Percentiles rank a stretch among this genome's conserved stretches.
Evolutionary conservation across 345 rosid species (phyloP).

Genomic region (Hypericum perforatum): DNA sequence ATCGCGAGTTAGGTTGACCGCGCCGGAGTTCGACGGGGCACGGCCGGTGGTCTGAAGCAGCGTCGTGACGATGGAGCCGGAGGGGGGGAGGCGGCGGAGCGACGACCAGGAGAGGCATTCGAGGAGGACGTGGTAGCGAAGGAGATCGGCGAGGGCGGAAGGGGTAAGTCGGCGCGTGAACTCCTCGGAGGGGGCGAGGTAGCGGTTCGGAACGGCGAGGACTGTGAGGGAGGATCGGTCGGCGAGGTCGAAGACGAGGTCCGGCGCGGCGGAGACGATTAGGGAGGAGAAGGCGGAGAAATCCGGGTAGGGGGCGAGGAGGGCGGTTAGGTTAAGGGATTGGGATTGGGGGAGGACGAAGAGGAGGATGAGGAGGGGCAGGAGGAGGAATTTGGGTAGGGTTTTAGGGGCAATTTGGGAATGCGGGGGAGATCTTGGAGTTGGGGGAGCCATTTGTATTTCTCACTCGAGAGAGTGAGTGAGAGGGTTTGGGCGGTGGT

Average conservation of each 20-base stretch:
- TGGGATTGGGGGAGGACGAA: constrained; percentile 22
- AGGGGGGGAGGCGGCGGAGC: constrained; percentile 53
- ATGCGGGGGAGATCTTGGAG: background rate
- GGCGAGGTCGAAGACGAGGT: constrained; percentile 42
- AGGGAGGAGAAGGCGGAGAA: constrained; percentile 47
- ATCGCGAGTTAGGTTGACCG: constrained; percentile 63
- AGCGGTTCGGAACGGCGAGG: constrained; percentile 70
- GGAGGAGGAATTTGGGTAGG: constrained; percentile 34
- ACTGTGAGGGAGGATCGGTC: constrained; percentile 61
- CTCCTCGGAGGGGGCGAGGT: constrained; percentile 36
- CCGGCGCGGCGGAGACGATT: constrained; percentile 28
- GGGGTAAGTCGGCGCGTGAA: constrained; percentile 67
- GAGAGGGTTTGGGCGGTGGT: background rate
- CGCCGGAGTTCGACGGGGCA: constrained; percentile 49
- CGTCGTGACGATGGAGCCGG: constrained; percentile 50
- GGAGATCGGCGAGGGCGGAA: constrained; percentile 63
- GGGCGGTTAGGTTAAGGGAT: constrained; percentile 50
- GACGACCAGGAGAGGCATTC: constrained; percentile 56
- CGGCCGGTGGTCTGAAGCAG: constrained; percentile 76
- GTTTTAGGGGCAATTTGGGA: constrained; percentile 41
- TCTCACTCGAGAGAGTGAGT: background rate
- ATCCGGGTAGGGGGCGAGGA: constrained; percentile 54
- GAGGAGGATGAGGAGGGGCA: constrained; percentile 11
- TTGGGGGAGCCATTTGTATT: background rate
- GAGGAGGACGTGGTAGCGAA: constrained; percentile 75